phyloP scores from a whole-genome alignment of 1,284 basidiomycete species.

The Leccinum pachyderme region DNA sequence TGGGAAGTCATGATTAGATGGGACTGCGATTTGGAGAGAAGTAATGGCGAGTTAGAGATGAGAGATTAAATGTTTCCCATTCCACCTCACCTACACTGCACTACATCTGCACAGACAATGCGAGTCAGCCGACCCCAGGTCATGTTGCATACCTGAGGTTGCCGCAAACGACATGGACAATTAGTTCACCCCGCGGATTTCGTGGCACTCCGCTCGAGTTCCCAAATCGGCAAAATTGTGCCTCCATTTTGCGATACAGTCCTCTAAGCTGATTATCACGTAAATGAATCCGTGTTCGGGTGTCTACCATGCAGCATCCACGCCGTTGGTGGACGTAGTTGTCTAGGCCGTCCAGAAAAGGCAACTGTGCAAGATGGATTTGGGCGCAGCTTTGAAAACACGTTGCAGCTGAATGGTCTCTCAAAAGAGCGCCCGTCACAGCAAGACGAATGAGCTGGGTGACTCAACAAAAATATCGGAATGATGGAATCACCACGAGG shows the following conservation, averaged over 20 bases:
- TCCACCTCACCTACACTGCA: conserved; percentile 25
- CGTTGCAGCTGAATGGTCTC: conserved; percentile 22
- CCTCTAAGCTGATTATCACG: background rate
- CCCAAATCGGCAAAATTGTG: conserved; percentile 12
- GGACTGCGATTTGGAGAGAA: conserved; percentile 2
- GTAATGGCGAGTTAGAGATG: conserved; percentile 1
- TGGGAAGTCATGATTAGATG: conserved; percentile 20
- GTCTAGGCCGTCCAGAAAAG: conserved; percentile 24
- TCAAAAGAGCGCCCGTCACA: conserved; percentile 2
- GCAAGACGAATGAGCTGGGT: conserved; percentile 13
- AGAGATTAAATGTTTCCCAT: conserved; percentile 22
- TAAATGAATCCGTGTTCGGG: conserved; percentile 9
- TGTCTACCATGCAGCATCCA: conserved; percentile 28
- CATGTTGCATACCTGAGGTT: conserved; percentile 9
- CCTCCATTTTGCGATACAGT: conserved; percentile 4
- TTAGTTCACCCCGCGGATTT: conserved; percentile 18
- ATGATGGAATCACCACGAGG: conserved; percentile 23
- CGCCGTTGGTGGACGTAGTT: conserved; percentile 11
- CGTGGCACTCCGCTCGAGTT: background rate
- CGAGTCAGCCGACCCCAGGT: background rate
- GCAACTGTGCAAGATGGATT: conserved; percentile 28
- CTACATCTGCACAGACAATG: conserved; percentile 17
- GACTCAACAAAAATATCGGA: background rate
- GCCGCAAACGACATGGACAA: conserved; percentile 15
- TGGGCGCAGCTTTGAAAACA: conserved; percentile 25